Base-by-base conservation (phyloP, 2,329 filamentous ascomycete genomes). In the Aureobasidium sp. region DNA sequence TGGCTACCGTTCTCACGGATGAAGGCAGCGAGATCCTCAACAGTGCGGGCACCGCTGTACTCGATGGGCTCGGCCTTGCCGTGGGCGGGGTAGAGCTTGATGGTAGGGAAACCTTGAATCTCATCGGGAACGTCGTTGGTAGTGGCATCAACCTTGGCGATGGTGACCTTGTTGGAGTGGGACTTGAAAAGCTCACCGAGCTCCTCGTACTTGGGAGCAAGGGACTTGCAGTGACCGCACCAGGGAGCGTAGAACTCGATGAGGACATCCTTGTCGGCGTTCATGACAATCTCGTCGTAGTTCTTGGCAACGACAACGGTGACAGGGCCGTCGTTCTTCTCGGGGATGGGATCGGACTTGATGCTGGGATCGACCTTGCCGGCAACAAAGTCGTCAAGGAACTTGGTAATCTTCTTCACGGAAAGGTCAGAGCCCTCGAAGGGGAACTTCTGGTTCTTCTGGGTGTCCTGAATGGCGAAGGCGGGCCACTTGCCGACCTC, bases 371-470 rank as follows among this genome's bases (percentile, higher is more conserved):
- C 85, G 61, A 97, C 71, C 79, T 95, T 95, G 74, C 90, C 93
- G 57, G 81, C 79, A 56, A 84, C 75, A 70, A 90, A 96, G 62
- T 93, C 83, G 60, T 93, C 80, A 56, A 96, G 86, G 69, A 97
- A 98, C 62, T 83, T 75, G 70, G 79, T 80, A 66, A 98, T 85
- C 60, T 79, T 75, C 69, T 85, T 80, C 63, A 79, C 74, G 61
- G 81, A 86, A 64, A 98, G 81, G 71, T 88, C 81, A 75, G 85
- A 83, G 53, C 64, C 63, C 55, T 62, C 56, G 69, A 83, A 96
- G 66, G 93, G 93, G 79, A 86, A 98, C 79, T 98, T 98, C 74
- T 87, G 83, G 81, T 96, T 96, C 82, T 95, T 95, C 70, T 80
- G 79, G 52, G 85, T 89, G 70, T 96, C 88, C 76, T 98, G 93